These are phyloP conservation scores for Wickerhamiella bombiphila DNA, from an alignment of 805 yeast species.

Conservation along the genomic window DNA sequence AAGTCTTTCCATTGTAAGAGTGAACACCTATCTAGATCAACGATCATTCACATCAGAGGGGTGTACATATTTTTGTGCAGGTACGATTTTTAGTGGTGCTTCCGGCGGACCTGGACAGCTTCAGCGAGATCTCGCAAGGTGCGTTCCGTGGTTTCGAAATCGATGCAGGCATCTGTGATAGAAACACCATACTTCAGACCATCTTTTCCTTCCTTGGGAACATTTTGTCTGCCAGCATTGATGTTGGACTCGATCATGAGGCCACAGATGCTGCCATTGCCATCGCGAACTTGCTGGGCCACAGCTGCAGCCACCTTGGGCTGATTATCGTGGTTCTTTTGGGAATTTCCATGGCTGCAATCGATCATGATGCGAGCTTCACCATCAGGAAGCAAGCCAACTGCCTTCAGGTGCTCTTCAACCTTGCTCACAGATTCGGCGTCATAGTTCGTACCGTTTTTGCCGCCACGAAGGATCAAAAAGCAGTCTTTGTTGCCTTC, in stretches of 20 bases:
- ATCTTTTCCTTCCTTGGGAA: slow-evolving; percentile 56
- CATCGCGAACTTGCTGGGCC: slow-evolving; percentile 63
- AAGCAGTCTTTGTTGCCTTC: slow-evolving; percentile 86
- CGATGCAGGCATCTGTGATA: slow-evolving; percentile 94
- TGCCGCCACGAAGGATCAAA: slow-evolving; percentile 91
- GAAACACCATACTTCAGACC: slow-evolving; percentile 81
- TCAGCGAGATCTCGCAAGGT: slow-evolving; percentile 59
- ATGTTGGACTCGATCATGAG: slow-evolving; percentile 93
- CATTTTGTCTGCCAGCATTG: slow-evolving; percentile 84
- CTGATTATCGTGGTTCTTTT: slow-evolving; percentile 81
- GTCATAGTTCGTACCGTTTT: slow-evolving; percentile 81
- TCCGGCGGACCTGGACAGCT: slow-evolving; percentile 71
- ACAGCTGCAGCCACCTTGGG: slow-evolving; percentile 72
- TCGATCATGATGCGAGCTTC: slow-evolving; percentile 75
- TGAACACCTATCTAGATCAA: background rate
- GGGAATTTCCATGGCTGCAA: slow-evolving; percentile 94
- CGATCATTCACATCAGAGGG: too few species aligned
- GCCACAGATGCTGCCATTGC: slow-evolving; percentile 71
- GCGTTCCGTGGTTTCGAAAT: slow-evolving; percentile 69
- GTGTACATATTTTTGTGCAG: background rate
- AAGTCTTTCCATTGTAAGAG: background rate
- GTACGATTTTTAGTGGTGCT: background rate
- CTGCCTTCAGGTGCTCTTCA: slow-evolving; percentile 38
- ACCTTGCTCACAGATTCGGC: slow-evolving; percentile 56
- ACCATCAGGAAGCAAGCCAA: slow-evolving; percentile 25